Evolutionary conservation across 805 yeast genomes (phyloP).

Genomic region (Danielozyma ontarioensis): DNA sequence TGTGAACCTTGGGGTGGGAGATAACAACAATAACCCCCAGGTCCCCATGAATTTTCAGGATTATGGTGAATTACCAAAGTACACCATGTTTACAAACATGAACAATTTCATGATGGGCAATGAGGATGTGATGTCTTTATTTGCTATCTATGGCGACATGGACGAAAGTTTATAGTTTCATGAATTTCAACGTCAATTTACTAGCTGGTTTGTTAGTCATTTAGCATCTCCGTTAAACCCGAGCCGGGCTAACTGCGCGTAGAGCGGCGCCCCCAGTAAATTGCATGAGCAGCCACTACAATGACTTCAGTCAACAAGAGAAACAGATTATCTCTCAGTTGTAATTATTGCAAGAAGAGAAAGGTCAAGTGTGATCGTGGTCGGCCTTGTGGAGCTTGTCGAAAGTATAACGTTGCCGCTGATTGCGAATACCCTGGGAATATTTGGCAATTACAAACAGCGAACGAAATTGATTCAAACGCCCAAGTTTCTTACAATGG

Average conservation of each 20-base stretch:
- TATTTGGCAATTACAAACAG: constrained; percentile 1
- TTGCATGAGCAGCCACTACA: too few species aligned
- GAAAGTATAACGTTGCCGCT: constrained; percentile 16
- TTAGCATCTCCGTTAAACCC: too few species aligned
- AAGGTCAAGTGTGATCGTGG: constrained; percentile 36
- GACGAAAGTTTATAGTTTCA: constrained; percentile 8
- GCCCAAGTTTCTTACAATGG: too few species aligned
- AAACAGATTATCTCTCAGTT: constrained; percentile 27
- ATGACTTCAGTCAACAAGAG: constrained; percentile 11
- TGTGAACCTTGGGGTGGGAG: background rate
- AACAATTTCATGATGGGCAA: constrained; percentile 3
- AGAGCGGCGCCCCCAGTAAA: too few species aligned
- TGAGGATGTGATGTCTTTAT: constrained; percentile 31
- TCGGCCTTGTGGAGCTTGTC: constrained; percentile 30
- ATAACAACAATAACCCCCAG: background rate
- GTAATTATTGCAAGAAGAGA: constrained; percentile 29
- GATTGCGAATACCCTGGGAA: constrained; percentile 21
- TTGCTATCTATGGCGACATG: constrained; percentile 31
- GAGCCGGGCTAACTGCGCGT: too few species aligned
- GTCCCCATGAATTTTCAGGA: background rate
- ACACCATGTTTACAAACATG: constrained; percentile 2
- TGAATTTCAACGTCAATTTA: background rate
- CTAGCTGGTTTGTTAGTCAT: background rate
- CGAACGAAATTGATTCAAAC: too few species aligned
- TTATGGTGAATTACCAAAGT: too few species aligned